Percentiles rank a stretch among this genome's conserved stretches.
These are phyloP conservation scores for Wickerhamiella allomyrinae DNA, from an alignment of 805 yeast species.

Conservation along the genomic window DNA sequence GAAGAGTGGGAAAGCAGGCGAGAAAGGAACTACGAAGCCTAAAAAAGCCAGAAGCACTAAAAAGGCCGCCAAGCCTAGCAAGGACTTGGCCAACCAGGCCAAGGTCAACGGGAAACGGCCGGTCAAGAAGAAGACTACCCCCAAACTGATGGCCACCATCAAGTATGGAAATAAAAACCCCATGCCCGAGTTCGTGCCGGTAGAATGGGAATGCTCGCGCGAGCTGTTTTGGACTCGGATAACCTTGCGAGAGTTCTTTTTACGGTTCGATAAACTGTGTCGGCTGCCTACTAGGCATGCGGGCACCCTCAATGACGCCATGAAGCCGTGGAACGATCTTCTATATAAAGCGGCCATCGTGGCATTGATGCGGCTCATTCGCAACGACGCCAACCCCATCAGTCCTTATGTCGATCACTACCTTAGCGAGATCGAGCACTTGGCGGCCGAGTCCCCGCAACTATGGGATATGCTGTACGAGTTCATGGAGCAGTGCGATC, in stretches of 20 bases:
- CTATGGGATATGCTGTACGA: conserved; percentile 24
- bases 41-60: conserved; percentile 7
- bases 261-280: conserved; percentile 27
- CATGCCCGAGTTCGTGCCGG: conserved; percentile 19
- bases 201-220: conserved; percentile 16
- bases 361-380: conserved; percentile 21
- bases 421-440: conserved; percentile 22
- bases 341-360: conserved; percentile 24
- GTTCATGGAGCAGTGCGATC: conserved; percentile 10
- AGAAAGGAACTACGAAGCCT: no score
- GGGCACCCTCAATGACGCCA: conserved; percentile 24
- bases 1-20: not conserved
- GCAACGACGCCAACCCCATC: conserved; percentile 23
- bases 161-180: conserved; percentile 8
- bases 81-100: not conserved
- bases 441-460: conserved; percentile 21
- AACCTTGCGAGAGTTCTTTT: conserved; percentile 25
- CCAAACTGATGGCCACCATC: conserved; percentile 11
- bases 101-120: not conserved
- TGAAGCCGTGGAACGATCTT: conserved; percentile 25
- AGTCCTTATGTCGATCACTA: conserved; percentile 16
- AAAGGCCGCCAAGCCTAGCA: conserved; percentile 7
- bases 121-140: conserved; percentile 4
- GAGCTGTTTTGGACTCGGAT: conserved; percentile 23
- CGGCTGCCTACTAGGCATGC: conserved; percentile 24